Percentiles rank a stretch among this genome's conserved stretches.
These are phyloP conservation scores for Cyclotella cryptica DNA, from an alignment of 108 stramenopile species.

Conservation along the genomic window DNA sequence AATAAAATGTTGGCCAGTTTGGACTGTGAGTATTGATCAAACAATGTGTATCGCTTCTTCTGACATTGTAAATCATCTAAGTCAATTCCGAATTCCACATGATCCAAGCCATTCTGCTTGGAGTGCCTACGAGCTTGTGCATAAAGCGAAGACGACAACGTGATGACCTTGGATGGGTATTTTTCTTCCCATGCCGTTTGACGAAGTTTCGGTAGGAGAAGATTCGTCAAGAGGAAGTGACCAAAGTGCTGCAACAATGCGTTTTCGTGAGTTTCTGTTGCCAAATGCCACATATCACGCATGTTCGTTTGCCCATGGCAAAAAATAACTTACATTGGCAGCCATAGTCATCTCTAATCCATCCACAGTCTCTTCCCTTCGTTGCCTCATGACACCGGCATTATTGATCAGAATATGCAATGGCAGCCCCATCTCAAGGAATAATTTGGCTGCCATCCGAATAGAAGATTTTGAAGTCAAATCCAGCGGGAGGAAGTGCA, in stretches of 20 bases:
- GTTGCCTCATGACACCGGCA: constrained; percentile 88
- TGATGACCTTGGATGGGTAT: constrained; percentile 44
- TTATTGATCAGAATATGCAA: constrained; percentile 84
- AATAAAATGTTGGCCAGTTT: constrained; percentile 92
- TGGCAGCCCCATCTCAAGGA: constrained; percentile 27
- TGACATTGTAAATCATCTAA: constrained; percentile 78
- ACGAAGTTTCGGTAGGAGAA: constrained; percentile 62
- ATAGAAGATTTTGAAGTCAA: constrained; percentile 64
- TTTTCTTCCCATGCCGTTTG: constrained; percentile 31
- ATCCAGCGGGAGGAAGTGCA: constrained; percentile 66
- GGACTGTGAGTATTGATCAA: constrained; percentile 86
- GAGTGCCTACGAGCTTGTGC: not conserved
- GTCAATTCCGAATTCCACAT: constrained; percentile 69
- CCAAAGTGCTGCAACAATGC: constrained; percentile 64
- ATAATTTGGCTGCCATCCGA: constrained; percentile 44
- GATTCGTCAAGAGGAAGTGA: constrained; percentile 79
- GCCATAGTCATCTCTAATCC: constrained; percentile 85
- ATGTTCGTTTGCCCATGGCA: not conserved
- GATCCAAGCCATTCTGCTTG: constrained; percentile 27
- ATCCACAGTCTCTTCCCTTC: constrained; percentile 57
- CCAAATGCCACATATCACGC: not conserved
- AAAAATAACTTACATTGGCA: constrained; percentile 63
- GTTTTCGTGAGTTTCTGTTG: not conserved
- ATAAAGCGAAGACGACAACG: constrained; percentile 47
- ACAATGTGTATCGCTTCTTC: constrained; percentile 66